Percentiles rank a stretch among this genome's conserved stretches.
phyloP scores from a whole-genome alignment of 1,284 basidiomycete species.

The Apiotrichum mycotoxinovorans region DNA sequence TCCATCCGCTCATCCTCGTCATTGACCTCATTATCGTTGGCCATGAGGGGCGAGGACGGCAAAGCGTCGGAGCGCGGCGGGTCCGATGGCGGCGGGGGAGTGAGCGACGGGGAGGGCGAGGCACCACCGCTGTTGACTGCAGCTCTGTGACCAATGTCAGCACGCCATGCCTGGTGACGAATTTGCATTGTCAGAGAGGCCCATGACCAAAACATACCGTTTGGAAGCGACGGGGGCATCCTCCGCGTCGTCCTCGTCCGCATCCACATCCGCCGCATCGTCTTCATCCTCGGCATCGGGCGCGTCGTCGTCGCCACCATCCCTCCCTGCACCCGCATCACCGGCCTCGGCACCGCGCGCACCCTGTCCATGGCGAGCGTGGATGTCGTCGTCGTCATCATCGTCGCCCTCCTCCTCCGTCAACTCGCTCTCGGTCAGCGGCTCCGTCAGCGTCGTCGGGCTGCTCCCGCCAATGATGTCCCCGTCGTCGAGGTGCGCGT shows the following conservation, averaged over 20 bases:
- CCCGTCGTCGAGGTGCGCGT: conserved; percentile 7
- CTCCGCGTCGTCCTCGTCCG: conserved; percentile 1
- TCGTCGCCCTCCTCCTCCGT: conserved; percentile 26
- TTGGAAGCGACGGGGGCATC: neutral
- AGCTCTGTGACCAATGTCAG: neutral
- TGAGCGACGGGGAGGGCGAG: conserved; percentile 26
- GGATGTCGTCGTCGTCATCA: conserved; percentile 9
- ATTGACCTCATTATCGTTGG: neutral
- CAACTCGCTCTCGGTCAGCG: conserved; percentile 25
- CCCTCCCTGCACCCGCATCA: conserved; percentile 9
- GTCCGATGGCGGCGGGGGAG: conserved; percentile 27
- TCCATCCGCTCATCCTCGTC: conserved; percentile 10
- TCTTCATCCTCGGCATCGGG: conserved; percentile 5
- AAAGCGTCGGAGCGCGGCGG: conserved; percentile 16
- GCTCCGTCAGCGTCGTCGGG: conserved; percentile 22
- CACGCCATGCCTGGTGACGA: neutral
- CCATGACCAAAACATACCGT: neutral
- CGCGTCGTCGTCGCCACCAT: conserved; percentile 7
- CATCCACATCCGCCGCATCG: conserved; percentile 2
- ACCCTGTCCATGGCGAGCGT: conserved; percentile 10
- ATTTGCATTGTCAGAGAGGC: neutral
- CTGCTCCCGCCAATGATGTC: conserved; percentile 21
- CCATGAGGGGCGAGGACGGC: conserved; percentile 5
- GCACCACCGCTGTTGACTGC: conserved; percentile 1
- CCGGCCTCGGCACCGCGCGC: no score